Percentiles rank a stretch among this genome's conserved stretches.
phyloP scores from a whole-genome alignment of 306 rosid species.

The Casuarina glauca region DNA sequence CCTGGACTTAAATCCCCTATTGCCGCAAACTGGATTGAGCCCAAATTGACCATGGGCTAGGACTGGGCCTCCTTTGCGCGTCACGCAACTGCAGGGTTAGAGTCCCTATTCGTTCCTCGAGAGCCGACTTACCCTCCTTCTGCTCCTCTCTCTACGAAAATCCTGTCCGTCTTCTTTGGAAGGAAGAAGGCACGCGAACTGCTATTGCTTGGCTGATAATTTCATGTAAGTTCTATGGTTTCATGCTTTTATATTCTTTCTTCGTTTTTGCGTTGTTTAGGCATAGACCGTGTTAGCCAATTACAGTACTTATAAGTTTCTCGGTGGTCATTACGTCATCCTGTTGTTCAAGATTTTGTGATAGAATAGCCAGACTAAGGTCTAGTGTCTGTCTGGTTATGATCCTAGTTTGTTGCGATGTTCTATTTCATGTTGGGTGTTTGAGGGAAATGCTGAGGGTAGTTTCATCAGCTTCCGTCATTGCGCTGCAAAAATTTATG shows the following conservation, averaged over 20 bases:
- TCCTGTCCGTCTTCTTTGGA: background rate
- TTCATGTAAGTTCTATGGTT: background rate
- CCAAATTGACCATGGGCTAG: background rate
- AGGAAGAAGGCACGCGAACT: background rate
- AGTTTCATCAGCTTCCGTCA: too few relatives aligned
- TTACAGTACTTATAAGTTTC: background rate
- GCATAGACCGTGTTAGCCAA: background rate
- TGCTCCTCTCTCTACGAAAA: background rate
- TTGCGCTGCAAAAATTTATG: too few relatives aligned
- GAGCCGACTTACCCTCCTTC: background rate
- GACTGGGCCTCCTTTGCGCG: background rate
- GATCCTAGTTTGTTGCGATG: too few relatives aligned
- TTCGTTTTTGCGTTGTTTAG: background rate
- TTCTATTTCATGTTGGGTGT: too few relatives aligned
- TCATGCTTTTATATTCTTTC: background rate
- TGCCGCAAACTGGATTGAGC: too few relatives aligned
- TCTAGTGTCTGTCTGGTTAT: too few relatives aligned
- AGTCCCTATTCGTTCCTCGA: background rate
- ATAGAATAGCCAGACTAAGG: too few relatives aligned
- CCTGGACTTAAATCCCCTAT: too few relatives aligned
- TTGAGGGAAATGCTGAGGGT: too few relatives aligned
- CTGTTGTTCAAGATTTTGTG: background rate
- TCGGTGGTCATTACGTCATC: background rate
- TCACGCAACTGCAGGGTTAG: background rate
- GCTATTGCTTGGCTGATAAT: background rate